Evolutionary conservation across 306 rosid genomes (phyloP).

Genomic region (Macrotyloma uniflorum): DNA sequence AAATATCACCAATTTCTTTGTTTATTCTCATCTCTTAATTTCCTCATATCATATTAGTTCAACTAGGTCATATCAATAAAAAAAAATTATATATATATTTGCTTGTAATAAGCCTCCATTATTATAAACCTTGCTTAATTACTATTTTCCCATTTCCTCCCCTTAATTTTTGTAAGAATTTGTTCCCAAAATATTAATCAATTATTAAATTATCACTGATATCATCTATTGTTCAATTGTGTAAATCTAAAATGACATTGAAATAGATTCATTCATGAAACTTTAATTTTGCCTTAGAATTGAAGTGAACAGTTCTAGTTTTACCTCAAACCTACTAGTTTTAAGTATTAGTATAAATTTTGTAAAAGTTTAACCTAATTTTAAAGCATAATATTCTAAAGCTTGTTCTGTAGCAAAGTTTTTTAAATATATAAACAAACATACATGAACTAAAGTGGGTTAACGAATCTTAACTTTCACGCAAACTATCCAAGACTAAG

Average conservation of each 20-base stretch:
- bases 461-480: neutral
- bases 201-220: neutral
- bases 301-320: no score
- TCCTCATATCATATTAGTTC: neutral
- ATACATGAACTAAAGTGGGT: neutral
- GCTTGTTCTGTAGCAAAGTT: neutral
- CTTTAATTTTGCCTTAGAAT: no score
- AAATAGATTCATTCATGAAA: neutral
- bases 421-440: neutral
- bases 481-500: neutral
- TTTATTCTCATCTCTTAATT: slow-evolving; percentile 14
- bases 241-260: neutral
- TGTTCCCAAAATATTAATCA: neutral
- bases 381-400: neutral
- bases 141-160: no score
- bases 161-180: neutral
- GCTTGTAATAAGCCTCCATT: neutral
- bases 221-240: no score
- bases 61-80: slow-evolving; percentile 5
- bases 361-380: neutral
- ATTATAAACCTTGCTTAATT: no score
- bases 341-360: neutral
- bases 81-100: no score
- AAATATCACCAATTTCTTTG: slow-evolving; percentile 1
- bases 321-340: no score